phyloP scores from a whole-genome alignment of 345 rosid species.

The Pugionium cornutum region DNA sequence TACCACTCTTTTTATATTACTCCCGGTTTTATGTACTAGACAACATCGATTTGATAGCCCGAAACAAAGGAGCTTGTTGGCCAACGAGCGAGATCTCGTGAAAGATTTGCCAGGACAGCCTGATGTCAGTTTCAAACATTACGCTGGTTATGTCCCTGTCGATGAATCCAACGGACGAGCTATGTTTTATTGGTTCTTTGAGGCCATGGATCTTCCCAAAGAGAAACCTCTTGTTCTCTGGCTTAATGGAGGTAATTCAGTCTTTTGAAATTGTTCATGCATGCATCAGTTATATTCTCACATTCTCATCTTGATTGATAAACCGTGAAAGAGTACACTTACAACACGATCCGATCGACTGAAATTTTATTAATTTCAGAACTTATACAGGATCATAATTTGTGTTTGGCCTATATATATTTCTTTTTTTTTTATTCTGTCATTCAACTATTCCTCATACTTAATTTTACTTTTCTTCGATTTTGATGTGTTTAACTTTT shows the following conservation, averaged over 20 bases:
- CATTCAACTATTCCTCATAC: conserved; percentile 3
- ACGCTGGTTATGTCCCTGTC: conserved; percentile 82
- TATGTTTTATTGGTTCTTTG: conserved; percentile 88
- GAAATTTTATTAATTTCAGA: background rate
- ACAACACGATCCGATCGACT: conserved; percentile 3
- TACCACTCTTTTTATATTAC: conserved; percentile 19
- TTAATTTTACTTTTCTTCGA: background rate
- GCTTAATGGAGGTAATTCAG: conserved; percentile 90
- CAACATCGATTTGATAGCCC: conserved; percentile 31
- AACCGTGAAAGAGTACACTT: background rate
- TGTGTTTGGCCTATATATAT: background rate
- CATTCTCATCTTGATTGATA: background rate
- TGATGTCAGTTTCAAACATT: conserved; percentile 65
- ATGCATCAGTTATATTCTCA: conserved; percentile 10
- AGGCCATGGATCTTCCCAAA: conserved; percentile 53
- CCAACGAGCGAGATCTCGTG: conserved; percentile 54
- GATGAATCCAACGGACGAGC: conserved; percentile 65
- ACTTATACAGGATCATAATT: background rate
- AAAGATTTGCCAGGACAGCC: conserved; percentile 89
- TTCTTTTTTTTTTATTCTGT: background rate
- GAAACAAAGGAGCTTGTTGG: conserved; percentile 30
- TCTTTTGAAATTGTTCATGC: background rate
- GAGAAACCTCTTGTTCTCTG: conserved; percentile 85
- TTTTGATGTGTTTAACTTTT: background rate
- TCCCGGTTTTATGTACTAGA: conserved; percentile 29